Conservation (phyloP, 1,284 basidiomycete species). For the Cryptococcus hybrid region DNA sequence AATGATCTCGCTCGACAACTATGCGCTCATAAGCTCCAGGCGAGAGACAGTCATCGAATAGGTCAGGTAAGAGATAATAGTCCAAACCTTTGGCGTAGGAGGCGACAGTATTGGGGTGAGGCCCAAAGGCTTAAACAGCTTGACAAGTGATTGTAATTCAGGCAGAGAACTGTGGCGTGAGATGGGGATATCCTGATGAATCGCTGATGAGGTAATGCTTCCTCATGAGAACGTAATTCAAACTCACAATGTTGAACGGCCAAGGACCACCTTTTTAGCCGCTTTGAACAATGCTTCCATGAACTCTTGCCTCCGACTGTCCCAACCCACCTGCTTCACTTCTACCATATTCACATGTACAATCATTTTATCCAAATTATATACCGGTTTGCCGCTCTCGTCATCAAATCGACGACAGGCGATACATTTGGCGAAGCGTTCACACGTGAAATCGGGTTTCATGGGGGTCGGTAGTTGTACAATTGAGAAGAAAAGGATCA, state of each 20-base stretch:
- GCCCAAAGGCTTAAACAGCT: constrained; percentile 68
- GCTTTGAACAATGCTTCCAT: constrained; percentile 21
- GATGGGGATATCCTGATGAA: constrained; percentile 68
- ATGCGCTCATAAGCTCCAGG: constrained; percentile 36
- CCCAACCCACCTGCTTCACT: constrained; percentile 56
- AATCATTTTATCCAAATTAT: constrained; percentile 28
- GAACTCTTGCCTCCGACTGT: constrained; percentile 30
- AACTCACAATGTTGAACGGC: constrained; percentile 42
- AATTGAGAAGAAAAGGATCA: constrained; percentile 63
- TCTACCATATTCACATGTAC: constrained; percentile 48
- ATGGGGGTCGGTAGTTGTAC: constrained; percentile 62
- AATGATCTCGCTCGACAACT: constrained; percentile 21
- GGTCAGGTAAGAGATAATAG: constrained; percentile 63
- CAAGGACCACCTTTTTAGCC: constrained; percentile 25
- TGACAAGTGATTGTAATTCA: constrained; percentile 74
- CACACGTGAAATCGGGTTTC: constrained; percentile 82
- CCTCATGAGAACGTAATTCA: not conserved
- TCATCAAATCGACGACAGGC: constrained; percentile 22
- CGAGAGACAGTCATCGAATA: constrained; percentile 62
- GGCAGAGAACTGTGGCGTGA: constrained; percentile 80
- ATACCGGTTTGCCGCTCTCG: constrained; percentile 7
- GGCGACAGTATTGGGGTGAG: constrained; percentile 74
- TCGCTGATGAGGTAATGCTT: not conserved
- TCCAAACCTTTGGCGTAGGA: constrained; percentile 63
- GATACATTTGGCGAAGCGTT: constrained; percentile 71